Base-by-base conservation (phyloP, 192 early-diverging fungal species). In the Coemansia sp. region DNA sequence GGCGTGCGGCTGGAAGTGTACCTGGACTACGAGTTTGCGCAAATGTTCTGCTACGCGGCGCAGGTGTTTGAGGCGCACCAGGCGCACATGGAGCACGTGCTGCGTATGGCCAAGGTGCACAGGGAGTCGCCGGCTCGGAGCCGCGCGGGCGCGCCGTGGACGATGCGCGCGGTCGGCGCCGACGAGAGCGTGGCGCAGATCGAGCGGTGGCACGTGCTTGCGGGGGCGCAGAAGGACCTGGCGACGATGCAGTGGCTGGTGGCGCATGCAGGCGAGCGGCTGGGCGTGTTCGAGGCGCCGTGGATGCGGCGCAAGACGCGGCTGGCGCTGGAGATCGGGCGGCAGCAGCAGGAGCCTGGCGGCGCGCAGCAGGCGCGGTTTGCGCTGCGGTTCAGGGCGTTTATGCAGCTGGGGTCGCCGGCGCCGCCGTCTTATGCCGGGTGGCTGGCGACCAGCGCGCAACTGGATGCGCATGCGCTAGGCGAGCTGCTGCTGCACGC, bases 231-330 rank as follows among this genome's bases (percentile, higher is more conserved):
- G 17, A 61, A 66, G 41, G 56, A 79, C 4, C 30, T 79, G 44
- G 62, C 70, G 7, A 69, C 70, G 36, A 66, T 70, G 14, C 28
- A 57, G 29, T 79, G 75, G 75, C 66, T 79, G 9, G 50, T 61
- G 7, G 36, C 75, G 4, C 75, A 79, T 29, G 67, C 53, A 31
- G 57, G 62, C 27, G 67, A 62, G 29, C 65, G 75, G 0, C 56
- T 79, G 19, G 47, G 62, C 4, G n/a, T 68, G 11, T 52, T 67
- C 27, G 27, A 53, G 2, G 62, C 75, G 36, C 75, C 75, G 3
- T 79, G 75, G 75, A 34, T 19, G 48, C 20, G 17, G 37, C 47
- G 38, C 23, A 17, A 2, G 9, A 48, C 60, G 14, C 23, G 8
- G 19, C 61, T 57, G n/a, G 63, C 57, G 27, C 63, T 65, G 37